Evolutionary conservation across 345 rosid genomes (phyloP).

Genomic region (Gossypium stocksii): DNA sequence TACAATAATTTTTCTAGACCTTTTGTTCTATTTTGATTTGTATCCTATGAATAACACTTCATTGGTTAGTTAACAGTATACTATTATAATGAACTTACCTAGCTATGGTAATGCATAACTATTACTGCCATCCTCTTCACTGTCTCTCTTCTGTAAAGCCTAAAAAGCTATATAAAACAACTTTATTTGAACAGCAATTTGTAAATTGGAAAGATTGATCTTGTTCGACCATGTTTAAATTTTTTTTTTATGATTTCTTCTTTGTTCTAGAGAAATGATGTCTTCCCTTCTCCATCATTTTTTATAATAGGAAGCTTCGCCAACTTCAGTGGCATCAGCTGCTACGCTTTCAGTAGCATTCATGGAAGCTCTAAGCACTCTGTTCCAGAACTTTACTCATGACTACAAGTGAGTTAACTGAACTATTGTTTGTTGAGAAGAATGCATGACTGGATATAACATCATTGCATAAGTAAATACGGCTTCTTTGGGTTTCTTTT

Average conservation of each 20-base stretch:
- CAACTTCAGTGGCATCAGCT: slow-evolving; percentile 90
- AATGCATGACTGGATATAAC: slow-evolving; percentile 10
- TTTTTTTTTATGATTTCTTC: background rate
- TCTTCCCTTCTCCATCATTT: slow-evolving; percentile 8
- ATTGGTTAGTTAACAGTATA: background rate
- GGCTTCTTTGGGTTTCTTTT: background rate
- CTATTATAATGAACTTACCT: background rate
- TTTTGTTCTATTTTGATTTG: background rate
- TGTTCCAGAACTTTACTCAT: slow-evolving; percentile 75
- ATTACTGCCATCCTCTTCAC: background rate
- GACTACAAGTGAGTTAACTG: slow-evolving; percentile 67
- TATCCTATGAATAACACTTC: background rate
- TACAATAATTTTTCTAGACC: background rate
- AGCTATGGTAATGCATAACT: background rate
- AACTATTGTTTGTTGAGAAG: slow-evolving; percentile 8
- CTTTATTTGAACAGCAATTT: background rate
- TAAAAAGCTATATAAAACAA: background rate
- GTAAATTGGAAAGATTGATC: background rate
- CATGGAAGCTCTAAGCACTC: slow-evolving; percentile 90
- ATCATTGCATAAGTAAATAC: background rate
- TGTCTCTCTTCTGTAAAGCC: background rate
- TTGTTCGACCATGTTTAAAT: background rate
- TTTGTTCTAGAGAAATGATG: background rate
- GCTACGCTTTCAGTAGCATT: slow-evolving; percentile 93
- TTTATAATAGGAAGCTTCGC: slow-evolving; percentile 77